These are phyloP conservation scores for Solanum sitiens DNA, from an alignment of 257 asterid species.

Conservation along the genomic window DNA sequence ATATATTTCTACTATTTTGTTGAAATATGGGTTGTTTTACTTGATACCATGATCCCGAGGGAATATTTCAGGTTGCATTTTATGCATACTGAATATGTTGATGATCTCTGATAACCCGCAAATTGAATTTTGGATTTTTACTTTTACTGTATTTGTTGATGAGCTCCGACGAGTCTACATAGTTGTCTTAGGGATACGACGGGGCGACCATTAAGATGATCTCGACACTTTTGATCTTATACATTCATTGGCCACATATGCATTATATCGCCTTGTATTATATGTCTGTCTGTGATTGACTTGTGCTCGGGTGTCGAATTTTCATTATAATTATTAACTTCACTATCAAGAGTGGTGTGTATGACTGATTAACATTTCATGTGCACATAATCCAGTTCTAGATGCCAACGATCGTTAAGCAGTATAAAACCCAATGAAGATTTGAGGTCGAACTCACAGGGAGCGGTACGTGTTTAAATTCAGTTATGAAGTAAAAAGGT, in stretches of 20 bases:
- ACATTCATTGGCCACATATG: not conserved
- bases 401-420: no score
- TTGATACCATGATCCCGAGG: not conserved
- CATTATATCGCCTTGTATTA: not conserved
- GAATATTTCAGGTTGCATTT: not conserved
- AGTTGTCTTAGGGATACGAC: not conserved
- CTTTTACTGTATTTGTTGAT: not conserved
- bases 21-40: not conserved
- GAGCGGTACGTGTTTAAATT: no score
- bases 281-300: not conserved
- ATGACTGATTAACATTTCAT: not conserved
- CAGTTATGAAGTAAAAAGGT: no score
- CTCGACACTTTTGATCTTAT: not conserved
- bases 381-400: no score
- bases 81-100: not conserved
- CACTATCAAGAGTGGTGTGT: not conserved
- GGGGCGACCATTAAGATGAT: not conserved
- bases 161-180: not conserved
- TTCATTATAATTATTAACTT: not conserved
- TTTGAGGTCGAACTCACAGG: no score
- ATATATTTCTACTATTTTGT: no score
- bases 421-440: no score
- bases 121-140: not conserved
- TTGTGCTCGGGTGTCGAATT: not conserved
- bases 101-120: not conserved